These are phyloP conservation scores for Toxoplasma gondii DNA, from an alignment of 169 alveolate genomes.

Conservation along the genomic window DNA sequence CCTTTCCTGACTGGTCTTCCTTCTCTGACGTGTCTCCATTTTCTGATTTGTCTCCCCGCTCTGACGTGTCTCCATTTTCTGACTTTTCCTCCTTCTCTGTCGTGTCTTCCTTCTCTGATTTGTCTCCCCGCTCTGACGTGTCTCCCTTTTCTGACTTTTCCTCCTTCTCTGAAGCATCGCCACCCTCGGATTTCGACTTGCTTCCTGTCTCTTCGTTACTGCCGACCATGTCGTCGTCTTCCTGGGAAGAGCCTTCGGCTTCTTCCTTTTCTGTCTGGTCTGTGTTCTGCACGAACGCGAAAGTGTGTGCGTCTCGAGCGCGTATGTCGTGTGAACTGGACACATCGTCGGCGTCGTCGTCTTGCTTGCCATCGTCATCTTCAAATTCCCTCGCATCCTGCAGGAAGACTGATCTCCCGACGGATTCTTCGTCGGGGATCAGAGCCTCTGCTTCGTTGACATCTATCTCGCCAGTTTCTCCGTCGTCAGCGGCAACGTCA, in stretches of 20 bases:
- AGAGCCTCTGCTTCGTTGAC: not conserved
- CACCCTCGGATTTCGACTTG: not conserved
- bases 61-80: not conserved
- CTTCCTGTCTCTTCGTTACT: not conserved
- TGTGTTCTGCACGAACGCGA: not conserved
- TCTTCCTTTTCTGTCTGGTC: not conserved
- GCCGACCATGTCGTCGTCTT: constrained; percentile 21
- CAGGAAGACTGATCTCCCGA: not conserved
- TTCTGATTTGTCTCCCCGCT: not conserved
- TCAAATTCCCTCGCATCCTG: not conserved
- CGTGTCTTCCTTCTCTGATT: too few species aligned
- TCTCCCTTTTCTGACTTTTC: too few species aligned
- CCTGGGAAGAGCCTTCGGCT: constrained; percentile 10
- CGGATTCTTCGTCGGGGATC: not conserved
- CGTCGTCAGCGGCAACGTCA: not conserved
- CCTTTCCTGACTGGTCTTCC: too few species aligned
- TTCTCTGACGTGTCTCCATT: too few species aligned
- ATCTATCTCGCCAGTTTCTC: not conserved
- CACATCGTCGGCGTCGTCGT: not conserved
- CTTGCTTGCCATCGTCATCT: not conserved
- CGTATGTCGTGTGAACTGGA: not conserved
- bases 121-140: too few species aligned
- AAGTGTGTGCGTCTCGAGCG: not conserved
- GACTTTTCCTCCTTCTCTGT: not conserved
- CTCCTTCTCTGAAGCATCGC: not conserved